phyloP scores from a whole-genome alignment of 495 filamentous ascomycete genomes.

The Wilcoxina mikolae region DNA sequence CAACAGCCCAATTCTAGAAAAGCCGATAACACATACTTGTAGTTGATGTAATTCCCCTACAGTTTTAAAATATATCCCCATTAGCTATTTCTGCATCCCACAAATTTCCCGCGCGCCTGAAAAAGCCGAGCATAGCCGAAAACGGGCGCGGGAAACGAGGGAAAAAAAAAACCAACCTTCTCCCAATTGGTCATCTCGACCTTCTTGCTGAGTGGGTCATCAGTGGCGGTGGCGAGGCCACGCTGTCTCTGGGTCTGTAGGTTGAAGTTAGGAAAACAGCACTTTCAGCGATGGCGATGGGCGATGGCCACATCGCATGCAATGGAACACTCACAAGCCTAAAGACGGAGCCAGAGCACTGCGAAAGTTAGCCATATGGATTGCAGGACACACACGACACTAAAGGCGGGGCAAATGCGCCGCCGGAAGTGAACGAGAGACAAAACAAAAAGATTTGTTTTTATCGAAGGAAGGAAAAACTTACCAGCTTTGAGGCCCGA shows the following conservation, averaged over 20 bases:
- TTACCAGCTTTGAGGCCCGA: constrained; percentile 36
- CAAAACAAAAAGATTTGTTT: not conserved
- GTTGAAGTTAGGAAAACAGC: too few species aligned
- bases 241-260: constrained; percentile 38
- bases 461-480: constrained; percentile 21
- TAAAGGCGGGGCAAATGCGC: not conserved
- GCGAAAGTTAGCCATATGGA: not conserved
- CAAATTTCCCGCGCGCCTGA: not conserved
- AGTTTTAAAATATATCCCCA: too few species aligned
- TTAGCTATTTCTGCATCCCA: too few species aligned
- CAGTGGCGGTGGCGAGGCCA: constrained; percentile 46
- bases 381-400: not conserved
- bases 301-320: too few species aligned
- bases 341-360: constrained; percentile 14
- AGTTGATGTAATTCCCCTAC: constrained; percentile 65
- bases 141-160: not conserved
- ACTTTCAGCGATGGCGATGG: too few species aligned
- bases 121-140: constrained; percentile 10
- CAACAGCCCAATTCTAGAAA: not conserved
- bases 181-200: constrained; percentile 70
- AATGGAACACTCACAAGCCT: constrained; percentile 21
- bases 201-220: constrained; percentile 55
- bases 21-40: constrained; percentile 39
- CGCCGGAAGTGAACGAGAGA: not conserved
- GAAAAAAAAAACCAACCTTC: constrained; percentile 36